A percentile compares a stretch with the other conserved stretches of the same genome.
Conservation (phyloP, 2,329 filamentous ascomycete species). For the Ophiocordyceps australis region DNA sequence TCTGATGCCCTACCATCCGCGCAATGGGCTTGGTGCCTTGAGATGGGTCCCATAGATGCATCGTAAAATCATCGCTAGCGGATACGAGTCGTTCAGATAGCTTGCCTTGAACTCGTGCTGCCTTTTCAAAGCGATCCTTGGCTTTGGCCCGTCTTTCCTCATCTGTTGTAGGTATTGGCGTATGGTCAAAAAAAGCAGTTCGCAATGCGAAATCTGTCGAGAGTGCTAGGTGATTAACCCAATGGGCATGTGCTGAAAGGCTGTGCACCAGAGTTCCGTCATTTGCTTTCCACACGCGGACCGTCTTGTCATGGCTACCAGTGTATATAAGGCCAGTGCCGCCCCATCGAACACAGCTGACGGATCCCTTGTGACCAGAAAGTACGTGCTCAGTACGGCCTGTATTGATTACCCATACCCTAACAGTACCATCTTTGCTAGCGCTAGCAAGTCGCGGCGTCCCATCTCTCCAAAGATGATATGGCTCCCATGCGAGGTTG, state of each 20-base stretch:
- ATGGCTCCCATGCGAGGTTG: constrained; percentile 82
- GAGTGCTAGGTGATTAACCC: constrained; percentile 87
- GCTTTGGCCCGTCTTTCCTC: constrained; percentile 60
- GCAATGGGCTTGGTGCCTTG: constrained; percentile 66
- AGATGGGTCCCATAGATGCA: constrained; percentile 85
- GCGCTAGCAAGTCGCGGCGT: constrained; percentile 68
- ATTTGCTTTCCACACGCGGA: constrained; percentile 75
- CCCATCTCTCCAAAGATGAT: constrained; percentile 61
- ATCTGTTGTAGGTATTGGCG: constrained; percentile 44
- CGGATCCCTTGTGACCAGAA: constrained; percentile 73
- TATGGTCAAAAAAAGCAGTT: constrained; percentile 77
- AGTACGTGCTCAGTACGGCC: constrained; percentile 67
- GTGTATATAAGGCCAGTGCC: constrained; percentile 76
- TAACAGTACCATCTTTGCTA: constrained; percentile 75
- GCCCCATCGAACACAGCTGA: constrained; percentile 88
- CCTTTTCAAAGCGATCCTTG: constrained; percentile 68
- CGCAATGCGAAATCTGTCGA: constrained; percentile 83
- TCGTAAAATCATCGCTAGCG: constrained; percentile 87
- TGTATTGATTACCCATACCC: constrained; percentile 71
- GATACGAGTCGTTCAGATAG: constrained; percentile 75
- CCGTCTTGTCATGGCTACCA: constrained; percentile 75
- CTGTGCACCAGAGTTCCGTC: constrained; percentile 69
- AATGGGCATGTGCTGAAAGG: constrained; percentile 70
- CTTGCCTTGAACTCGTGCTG: constrained; percentile 56
- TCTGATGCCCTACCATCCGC: constrained; percentile 85